Base-by-base conservation (phyloP, 192 early-diverging fungal species). In the Cetraspora pellucida region DNA sequence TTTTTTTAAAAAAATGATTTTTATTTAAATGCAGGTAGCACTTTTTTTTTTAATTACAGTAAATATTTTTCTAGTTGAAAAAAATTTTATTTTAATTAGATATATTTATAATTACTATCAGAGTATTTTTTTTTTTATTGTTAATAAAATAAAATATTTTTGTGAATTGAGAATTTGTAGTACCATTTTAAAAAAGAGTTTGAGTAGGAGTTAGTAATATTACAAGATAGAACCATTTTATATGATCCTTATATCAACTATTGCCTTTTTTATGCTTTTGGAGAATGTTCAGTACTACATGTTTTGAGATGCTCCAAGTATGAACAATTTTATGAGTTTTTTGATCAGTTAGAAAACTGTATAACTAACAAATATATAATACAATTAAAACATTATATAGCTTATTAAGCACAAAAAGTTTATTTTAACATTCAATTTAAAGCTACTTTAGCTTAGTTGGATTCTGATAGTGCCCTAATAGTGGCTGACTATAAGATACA, bases 361-460 rank as follows among this genome's bases (percentile, higher is more conserved):
- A 2, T 68, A 6, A 11, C 37, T 46, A 9, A n/a, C 21, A 17
- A 47, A 46, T 2, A 68, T 45, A n/a, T 46, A 47, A 11, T 14
- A n/a, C 10, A 46, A 68, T n/a, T 68, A 9, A 46, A 46, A 68
- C 25, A 68, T 68, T 68, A n/a, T 44, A 19, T 68, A 3, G 19
- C 21, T 19, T 21, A 68, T 46, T 2, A 68, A 47, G 66, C n/a
- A 4, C 2, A 2, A 19, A 68, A 68, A 21, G 37, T 47, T 23
- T 66, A 54, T 54, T n/a, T 70, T 21, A 70, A 70, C 50, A 11
- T 2, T 45, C 68, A 54, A 28, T 70, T 30, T 16, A 66, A 66
- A 44, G 16, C 43, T 6, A 44, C n/a, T 23, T 66, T 45, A 19
- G 16, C 43, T 5, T 19, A 66, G 19, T 14, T 66, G 8, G 37